Evolutionary conservation across 441 rosid species (phyloP).

Genomic region (Pelargonium fulgidum): DNA sequence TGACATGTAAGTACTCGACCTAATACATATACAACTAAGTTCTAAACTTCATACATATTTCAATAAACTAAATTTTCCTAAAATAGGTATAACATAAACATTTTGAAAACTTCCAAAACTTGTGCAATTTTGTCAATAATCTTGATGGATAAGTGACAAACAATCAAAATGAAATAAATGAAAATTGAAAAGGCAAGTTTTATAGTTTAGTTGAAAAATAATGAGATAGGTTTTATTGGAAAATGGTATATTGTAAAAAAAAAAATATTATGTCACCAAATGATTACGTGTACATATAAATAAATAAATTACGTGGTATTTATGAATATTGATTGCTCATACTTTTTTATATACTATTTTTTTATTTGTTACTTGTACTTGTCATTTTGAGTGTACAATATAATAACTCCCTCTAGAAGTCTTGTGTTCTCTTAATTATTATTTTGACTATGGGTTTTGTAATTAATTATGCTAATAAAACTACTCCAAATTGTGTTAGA

Average conservation of each 20-base stretch:
- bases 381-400: background rate
- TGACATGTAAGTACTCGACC: no score
- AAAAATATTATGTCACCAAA: background rate
- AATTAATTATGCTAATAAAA: background rate
- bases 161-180: background rate
- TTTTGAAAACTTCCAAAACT: background rate
- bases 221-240: background rate
- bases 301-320: background rate
- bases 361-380: background rate
- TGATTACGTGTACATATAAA: background rate
- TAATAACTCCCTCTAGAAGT: background rate
- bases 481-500: background rate
- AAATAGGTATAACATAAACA: background rate
- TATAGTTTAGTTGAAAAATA: background rate
- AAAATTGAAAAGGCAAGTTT: background rate
- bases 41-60: background rate
- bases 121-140: background rate
- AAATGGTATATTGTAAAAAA: no score
- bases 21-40: no score
- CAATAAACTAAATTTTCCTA: no score
- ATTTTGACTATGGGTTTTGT: background rate
- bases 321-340: background rate
- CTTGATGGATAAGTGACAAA: slow-evolving; percentile 4
- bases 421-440: background rate
- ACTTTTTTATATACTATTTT: background rate